These are phyloP conservation scores for Apiospora arundinis DNA, from an alignment of 2,329 filamentous ascomycete genomes.

Conservation along the genomic window DNA sequence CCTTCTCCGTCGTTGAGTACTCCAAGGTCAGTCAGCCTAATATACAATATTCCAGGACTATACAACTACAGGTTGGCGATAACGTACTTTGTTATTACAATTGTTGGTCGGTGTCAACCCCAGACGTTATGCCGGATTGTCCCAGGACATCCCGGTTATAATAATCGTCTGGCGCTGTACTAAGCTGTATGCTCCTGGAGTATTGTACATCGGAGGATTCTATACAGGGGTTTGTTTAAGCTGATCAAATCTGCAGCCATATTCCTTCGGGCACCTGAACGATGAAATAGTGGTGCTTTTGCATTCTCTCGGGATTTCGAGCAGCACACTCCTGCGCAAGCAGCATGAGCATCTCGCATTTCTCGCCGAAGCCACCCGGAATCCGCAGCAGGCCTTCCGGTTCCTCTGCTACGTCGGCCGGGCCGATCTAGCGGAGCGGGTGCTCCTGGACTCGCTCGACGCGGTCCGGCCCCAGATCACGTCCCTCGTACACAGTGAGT, in stretches of 20 bases:
- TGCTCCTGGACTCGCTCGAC: conserved; percentile 45
- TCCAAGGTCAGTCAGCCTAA: conserved; percentile 41
- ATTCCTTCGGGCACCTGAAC: conserved; percentile 47
- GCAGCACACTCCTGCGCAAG: conserved; percentile 41
- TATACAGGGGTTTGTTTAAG: neutral
- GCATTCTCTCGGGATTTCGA: conserved; percentile 42
- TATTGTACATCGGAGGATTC: neutral
- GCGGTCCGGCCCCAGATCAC: conserved; percentile 36
- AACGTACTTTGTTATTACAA: too few species aligned
- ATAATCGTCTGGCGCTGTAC: too few species aligned
- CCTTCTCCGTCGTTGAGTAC: conserved; percentile 47
- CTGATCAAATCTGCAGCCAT: conserved; percentile 39
- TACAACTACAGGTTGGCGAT: too few species aligned
- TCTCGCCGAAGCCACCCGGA: conserved; percentile 36
- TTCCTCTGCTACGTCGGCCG: conserved; percentile 43
- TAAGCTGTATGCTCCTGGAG: too few species aligned
- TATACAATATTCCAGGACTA: too few species aligned
- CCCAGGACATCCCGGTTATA: too few species aligned
- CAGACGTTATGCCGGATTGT: too few species aligned
- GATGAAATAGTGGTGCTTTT: conserved; percentile 49
- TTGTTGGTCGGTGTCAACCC: too few species aligned
- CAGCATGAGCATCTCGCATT: conserved; percentile 44
- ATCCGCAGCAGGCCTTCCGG: conserved; percentile 41
- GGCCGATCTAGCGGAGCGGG: conserved; percentile 44
- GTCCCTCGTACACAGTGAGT: conserved; percentile 41